Evolutionary conservation across 306 rosid genomes (phyloP), one percentile per base, ranked within the genome.

Genomic region (Cucurbita maxima): DNA sequence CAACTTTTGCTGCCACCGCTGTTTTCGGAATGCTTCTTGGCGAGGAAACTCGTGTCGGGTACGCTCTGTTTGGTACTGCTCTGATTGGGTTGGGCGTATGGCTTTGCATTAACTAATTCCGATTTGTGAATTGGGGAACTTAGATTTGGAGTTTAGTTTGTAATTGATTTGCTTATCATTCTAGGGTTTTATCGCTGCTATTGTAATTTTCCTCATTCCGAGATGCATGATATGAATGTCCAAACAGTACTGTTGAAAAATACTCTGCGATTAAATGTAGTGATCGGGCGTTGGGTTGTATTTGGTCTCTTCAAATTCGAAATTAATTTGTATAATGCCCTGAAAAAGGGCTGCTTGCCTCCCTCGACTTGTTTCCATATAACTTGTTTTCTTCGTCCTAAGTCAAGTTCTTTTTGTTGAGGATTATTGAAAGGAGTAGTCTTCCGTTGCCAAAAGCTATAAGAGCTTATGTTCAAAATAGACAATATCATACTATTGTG

Each of bases 1-100:
- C 96, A 60, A 90, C 98, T 4, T 90, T 93, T 58, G 92, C 94
- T 43, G 81, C 98, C 86, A 93, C 97, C 8, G 94, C 96, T 41
- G 57, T 88, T 15, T 86, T 87, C 37, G 96, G 89, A 51, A 75
- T 80, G 54, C 89, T 93, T 18, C 84, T 90, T 34, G 94, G 94
- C 8, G 97, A 93, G 76, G 78, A 73, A 36, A 87, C 90, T 14
- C 88, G 81, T 36, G 80, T 86, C 59, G 84, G 79, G 11, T 82
- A 81, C 47, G 90, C 98, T 67, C 62, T 86, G 77, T 72, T 88
- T 9, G 98, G 97, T 82, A 88, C 89, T 48, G 84, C 79, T 57
- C 75, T 93, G n/a, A 90, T 88, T 64, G 83, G 89, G 40, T 30
- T 85, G 38, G 98, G 97, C 6, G 86, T 93, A 75, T 90, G 85